phyloP scores from a whole-genome alignment of 495 filamentous ascomycete genomes.

The Chaetomium tenue region DNA sequence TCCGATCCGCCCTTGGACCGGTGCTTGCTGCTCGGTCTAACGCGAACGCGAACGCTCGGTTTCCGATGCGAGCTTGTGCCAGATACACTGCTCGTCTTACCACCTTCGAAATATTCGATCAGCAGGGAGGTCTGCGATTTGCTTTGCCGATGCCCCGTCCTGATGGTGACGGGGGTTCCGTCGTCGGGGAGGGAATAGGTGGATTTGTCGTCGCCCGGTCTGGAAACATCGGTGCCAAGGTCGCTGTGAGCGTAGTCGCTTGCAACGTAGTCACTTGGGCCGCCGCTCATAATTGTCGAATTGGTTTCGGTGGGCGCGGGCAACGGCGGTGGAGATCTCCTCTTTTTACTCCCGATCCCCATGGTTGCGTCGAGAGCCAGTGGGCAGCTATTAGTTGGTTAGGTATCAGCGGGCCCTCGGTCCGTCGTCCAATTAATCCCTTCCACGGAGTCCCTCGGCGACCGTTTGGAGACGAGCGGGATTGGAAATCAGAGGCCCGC shows the following conservation, averaged over 20 bases:
- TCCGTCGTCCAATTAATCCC: slow-evolving; percentile 34
- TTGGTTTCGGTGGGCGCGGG: slow-evolving; percentile 80
- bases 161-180: slow-evolving; percentile 87
- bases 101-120: slow-evolving; percentile 97
- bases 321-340: slow-evolving; percentile 58
- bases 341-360: slow-evolving; percentile 64
- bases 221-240: slow-evolving; percentile 71
- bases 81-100: slow-evolving; percentile 57
- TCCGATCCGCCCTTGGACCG: slow-evolving; percentile 54
- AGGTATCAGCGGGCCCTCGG: slow-evolving; percentile 27
- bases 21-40: slow-evolving; percentile 69
- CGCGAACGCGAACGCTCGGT: slow-evolving; percentile 91
- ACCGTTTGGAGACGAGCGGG: slow-evolving; percentile 14
- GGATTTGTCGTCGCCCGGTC: slow-evolving; percentile 65
- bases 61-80: slow-evolving; percentile 55
- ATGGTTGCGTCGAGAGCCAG: slow-evolving; percentile 48
- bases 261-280: slow-evolving; percentile 32
- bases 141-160: slow-evolving; percentile 63
- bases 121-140: slow-evolving; percentile 87
- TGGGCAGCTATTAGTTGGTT: slow-evolving; percentile 24
- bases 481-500: slow-evolving; percentile 15
- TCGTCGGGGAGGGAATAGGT: slow-evolving; percentile 92
- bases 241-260: slow-evolving; percentile 49
- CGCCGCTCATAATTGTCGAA: slow-evolving; percentile 53
- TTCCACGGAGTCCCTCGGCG: slow-evolving; percentile 27